Evolutionary conservation across 495 filamentous ascomycete species (phyloP), one percentile per base, ranked within the genome.

Genomic region (Pyrenopolyporus hunteri): DNA sequence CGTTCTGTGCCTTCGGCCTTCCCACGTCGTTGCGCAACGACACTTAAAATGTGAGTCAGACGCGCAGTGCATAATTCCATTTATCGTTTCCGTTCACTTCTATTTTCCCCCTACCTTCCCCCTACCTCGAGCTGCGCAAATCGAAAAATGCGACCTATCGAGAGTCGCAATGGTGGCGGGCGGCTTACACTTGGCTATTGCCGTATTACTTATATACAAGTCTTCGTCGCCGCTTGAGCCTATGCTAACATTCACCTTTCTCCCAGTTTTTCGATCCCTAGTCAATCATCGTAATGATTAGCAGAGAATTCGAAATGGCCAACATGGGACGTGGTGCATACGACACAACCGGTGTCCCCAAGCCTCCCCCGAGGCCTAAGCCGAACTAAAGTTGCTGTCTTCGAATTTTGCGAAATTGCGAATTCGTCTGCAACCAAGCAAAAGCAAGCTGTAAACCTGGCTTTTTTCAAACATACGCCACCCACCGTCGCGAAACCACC

Each of bases 271-370:
- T 26, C 14, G 7, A 2, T 16, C 9, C 13, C 6, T 7, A 25
- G 31, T 47, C 17, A 59, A 57, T 59, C 28, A 35, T 43, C 69
- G 73, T 49, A 69, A 83, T 83, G 81, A 74, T 77, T 62, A 71
- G 70, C 62, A 74, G 75, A 74, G 75, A 73, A 53, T 74, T 73
- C 25, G 71, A 72, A 70, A 65, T 70, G 69, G 46, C 70, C 63
- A 82, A 83, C 73, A 81, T 82, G 73, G 81, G 80, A 64, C 74
- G 81, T 17, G 81, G 81, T n/a, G 80, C 80, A 40, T 83, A 83
- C 58, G 81, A 83, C 67, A 82, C 80, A 51, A 83, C 81, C 23
- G 80, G 80, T 35, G 76, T 83, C 7, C 79, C 77, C 25, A 83
- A 83, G 71, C 81, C 81, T 36, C 80, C 80, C 23, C 77, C 72